A percentile compares a stretch with the other conserved stretches of the same genome.
These are phyloP conservation scores for Saprolegnia diclina DNA, from an alignment of 352 stramenopile genomes.

Conservation along the genomic window DNA sequence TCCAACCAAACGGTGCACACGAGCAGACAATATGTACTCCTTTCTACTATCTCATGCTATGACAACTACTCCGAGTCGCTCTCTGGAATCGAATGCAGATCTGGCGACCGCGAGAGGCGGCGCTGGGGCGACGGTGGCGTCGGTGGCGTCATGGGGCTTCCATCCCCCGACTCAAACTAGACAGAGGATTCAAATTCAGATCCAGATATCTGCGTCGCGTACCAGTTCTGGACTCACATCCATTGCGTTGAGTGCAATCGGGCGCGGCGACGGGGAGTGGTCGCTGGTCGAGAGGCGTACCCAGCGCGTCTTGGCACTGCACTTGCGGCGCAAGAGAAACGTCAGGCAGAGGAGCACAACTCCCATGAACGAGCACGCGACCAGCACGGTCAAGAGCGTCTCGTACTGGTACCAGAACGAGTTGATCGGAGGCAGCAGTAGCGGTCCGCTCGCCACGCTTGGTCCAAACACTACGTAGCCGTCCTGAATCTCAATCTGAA, in stretches of 20 bases:
- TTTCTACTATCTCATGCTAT: not conserved
- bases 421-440: not conserved
- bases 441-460: not conserved
- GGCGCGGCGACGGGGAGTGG: not conserved
- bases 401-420: slow-evolving; percentile 18
- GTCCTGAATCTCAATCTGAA: not conserved
- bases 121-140: slow-evolving; percentile 17
- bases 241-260: not conserved
- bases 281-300: not conserved
- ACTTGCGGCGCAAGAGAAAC: not conserved
- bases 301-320: not conserved
- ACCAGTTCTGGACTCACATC: slow-evolving; percentile 14
- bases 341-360: not conserved
- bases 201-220: not conserved
- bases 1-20: too few species aligned
- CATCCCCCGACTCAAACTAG: not conserved
- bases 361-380: slow-evolving; percentile 9
- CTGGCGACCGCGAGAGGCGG: slow-evolving; percentile 11
- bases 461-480: not conserved
- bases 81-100: slow-evolving; percentile 23
- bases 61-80: slow-evolving; percentile 15
- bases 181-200: not conserved
- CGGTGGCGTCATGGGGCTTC: not conserved
- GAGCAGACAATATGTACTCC: not conserved
- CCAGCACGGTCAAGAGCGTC: not conserved